Base-by-base conservation (phyloP, 768 basidiomycete genomes). In the Phlebiopsis gigantea region DNA sequence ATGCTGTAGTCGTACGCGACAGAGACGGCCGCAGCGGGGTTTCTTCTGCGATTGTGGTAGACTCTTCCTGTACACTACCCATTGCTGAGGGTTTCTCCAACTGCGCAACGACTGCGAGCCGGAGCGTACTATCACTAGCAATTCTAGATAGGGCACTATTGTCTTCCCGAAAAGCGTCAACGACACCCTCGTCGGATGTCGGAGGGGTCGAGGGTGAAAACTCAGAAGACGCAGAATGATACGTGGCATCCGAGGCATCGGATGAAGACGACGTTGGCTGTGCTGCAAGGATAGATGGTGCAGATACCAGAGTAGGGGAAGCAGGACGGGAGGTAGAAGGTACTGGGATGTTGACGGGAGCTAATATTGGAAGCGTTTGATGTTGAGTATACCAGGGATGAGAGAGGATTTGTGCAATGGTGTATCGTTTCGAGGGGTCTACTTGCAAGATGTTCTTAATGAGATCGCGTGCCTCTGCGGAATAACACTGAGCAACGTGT, bases 351-450 rank as follows among this genome's bases (percentile, higher is more conserved):
- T n/a, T 54, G 28, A 58, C 21, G 14, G 56, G 5, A 30, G 49
- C 41, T 9, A 30, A 30, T 22, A 49, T 25, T 4, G 52, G 31
- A 5, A 22, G 15, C 6, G 21, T 43, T 39, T 29, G 24, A 12
- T 34, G 53, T 26, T 25, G 25, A 66, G 47, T 74, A 70, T 97
- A 98, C 95, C 96, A 98, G 0, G 87, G 71, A 66, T 95, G 93
- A 1, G 79, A 74, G 26, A 98, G 78, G 49, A 97, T 95, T 65
- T 90, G 88, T 21, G 90, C 82, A 62, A 98, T 93, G 10, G 83
- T 81, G 29, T 85, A 73, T 9, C 96, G 88, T 58, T 86, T 82
- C 10, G 79, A 68, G 2, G 90, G 85, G 62, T 96, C 93, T 48
- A 82, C 83, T 57, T 83, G 79, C 29, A 99, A 79, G 58, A 97